Evolutionary conservation across 305 asterid genomes (phyloP), one percentile per base, ranked within the genome.

Genomic region (Solanum hybrid): DNA sequence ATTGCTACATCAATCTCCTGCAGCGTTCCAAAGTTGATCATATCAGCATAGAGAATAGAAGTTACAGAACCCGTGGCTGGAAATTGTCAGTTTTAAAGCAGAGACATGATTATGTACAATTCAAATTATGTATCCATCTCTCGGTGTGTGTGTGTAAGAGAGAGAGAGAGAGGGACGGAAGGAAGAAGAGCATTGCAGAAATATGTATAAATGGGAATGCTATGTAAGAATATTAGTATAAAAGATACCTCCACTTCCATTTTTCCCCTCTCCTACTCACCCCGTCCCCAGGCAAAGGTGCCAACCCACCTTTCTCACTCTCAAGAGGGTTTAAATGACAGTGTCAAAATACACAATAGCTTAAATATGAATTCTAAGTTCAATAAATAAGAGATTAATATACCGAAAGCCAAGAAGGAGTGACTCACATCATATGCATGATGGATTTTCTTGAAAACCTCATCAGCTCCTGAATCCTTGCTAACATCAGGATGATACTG

Each of bases 401-500:
- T 51, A 36, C 75, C 29, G 13, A 8, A 84, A 45, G 38, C 29
- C 88, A 84, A 51, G 31, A 51, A 29, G 75, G 37, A 29, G 31
- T 17, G 39, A 45, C 88, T 51, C 73, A 96, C 98, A 75, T 96
- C 98, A 94, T 97, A 96, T 51, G 99, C 98, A 92, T 91, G 96
- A 57, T 94, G 96, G 91, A 97, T 94, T 93, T 93, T 94, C 94
- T 94, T 95, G 94, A 96, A 97, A 91, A 92, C 94, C 91, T 94
- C 96, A 87, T 90, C 91, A 89, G 98, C 95, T 88, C 96, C 94
- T 85, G 92, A 89, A 90, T 93, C 95, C 95, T 97, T 97, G 95
- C 94, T 97, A 89, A 97, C 98, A 92, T 96, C 99, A 78, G 99
- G 98, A 92, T 97, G 99, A 93, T 93, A 96, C 99, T 97, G 98